Percentiles rank a stretch among this genome's conserved stretches.
Conservation (phyloP, 2,329 filamentous ascomycete species). For the Sarocladium strictum region DNA sequence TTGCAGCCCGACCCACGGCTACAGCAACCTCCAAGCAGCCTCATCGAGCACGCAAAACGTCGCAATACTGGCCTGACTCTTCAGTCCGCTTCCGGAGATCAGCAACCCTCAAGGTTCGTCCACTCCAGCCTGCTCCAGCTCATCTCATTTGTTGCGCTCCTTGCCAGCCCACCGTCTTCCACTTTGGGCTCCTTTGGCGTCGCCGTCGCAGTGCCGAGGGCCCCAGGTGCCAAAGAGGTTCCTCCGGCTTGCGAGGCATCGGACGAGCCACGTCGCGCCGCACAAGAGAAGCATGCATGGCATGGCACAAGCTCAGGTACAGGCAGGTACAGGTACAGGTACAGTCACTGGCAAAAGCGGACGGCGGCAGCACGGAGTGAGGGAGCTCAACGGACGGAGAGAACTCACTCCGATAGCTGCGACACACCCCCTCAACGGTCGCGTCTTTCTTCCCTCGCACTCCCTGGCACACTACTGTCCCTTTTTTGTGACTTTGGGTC, state of each 20-base stretch:
- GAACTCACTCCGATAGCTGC: background rate
- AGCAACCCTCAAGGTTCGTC: slow-evolving; percentile 2
- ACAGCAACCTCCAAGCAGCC: background rate
- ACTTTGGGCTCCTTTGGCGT: background rate
- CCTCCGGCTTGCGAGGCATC: background rate
- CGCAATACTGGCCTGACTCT: background rate
- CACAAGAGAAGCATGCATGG: background rate
- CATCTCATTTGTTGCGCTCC: background rate
- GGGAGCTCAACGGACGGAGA: background rate
- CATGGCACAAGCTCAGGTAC: background rate
- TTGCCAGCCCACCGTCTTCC: background rate
- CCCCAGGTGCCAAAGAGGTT: slow-evolving; percentile 2
- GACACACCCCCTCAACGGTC: background rate
- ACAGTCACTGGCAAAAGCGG: background rate
- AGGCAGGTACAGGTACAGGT: background rate
- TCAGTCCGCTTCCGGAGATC: slow-evolving; percentile 2
- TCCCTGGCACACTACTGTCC: background rate
- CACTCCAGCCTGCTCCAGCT: background rate
- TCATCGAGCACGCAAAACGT: background rate
- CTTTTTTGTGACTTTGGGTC: background rate
- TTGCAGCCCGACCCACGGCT: background rate
- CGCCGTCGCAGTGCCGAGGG: background rate
- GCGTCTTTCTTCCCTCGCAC: background rate
- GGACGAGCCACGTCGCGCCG: background rate
- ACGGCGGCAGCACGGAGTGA: background rate